phyloP scores from a whole-genome alignment of 2,329 filamentous ascomycete species.

The Paraphaeosphaeria minitans region DNA sequence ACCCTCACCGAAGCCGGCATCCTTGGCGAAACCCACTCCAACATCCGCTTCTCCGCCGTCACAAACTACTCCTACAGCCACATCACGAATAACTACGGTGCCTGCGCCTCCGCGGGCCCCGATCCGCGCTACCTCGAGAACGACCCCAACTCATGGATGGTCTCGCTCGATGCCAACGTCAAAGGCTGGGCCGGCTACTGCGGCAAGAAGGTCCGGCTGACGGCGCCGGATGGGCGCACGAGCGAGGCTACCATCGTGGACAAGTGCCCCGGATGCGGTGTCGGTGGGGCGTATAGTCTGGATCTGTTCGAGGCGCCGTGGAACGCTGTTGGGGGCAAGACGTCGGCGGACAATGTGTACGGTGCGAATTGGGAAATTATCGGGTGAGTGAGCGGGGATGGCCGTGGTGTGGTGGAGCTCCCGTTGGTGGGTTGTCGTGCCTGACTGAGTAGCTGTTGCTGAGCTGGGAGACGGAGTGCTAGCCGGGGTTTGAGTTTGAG shows the following conservation, averaged over 20 bases:
- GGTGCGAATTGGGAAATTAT: conserved; percentile 9
- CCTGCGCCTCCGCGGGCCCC: not conserved
- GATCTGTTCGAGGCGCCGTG: conserved; percentile 8
- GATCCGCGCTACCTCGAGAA: not conserved
- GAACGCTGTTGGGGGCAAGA: not conserved
- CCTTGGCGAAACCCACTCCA: conserved; percentile 5
- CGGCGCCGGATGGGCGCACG: conserved; percentile 5
- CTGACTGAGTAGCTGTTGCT: no score
- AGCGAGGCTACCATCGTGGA: conserved; percentile 5
- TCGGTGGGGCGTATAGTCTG: conserved; percentile 6
- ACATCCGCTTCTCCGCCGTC: conserved; percentile 9
- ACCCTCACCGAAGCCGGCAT: not conserved
- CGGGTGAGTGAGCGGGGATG: not conserved
- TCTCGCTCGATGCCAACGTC: conserved; percentile 7
- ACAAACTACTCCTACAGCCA: not conserved
- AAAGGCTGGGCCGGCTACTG: conserved; percentile 4
- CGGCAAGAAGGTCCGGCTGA: conserved; percentile 3
- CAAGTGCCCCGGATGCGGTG: conserved; percentile 2
- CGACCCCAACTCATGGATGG: conserved; percentile 1
- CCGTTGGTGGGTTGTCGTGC: no score
- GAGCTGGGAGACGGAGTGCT: no score
- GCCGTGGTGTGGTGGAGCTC: not conserved
- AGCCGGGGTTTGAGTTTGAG: no score
- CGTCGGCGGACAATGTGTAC: conserved; percentile 1
- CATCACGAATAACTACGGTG: conserved; percentile 6